phyloP scores from a whole-genome alignment of 73 alveolate genomes.

The Stentor coeruleus region DNA sequence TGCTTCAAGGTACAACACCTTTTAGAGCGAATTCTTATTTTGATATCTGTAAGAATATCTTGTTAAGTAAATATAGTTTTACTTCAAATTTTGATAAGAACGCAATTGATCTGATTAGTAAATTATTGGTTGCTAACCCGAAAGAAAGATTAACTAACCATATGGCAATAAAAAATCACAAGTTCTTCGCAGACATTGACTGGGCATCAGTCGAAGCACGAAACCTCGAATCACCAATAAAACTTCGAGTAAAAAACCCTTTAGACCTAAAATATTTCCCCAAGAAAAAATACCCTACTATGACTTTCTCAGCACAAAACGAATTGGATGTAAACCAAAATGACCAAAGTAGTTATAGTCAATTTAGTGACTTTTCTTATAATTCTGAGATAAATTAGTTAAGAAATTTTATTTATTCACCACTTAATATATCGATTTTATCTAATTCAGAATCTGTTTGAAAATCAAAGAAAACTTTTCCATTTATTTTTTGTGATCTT shows the following conservation, averaged over 20 bases:
- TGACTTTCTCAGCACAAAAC: neutral
- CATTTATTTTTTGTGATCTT: too few relatives aligned
- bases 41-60: slow-evolving; percentile 78
- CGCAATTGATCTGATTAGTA: slow-evolving; percentile 71
- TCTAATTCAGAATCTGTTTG: too few relatives aligned
- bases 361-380: neutral
- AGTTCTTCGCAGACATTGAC: neutral
- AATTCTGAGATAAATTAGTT: neutral
- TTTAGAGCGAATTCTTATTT: slow-evolving; percentile 76
- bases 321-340: neutral
- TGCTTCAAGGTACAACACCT: slow-evolving; percentile 93
- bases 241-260: neutral
- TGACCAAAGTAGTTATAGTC: slow-evolving; percentile 11
- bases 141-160: slow-evolving; percentile 56
- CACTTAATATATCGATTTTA: too few relatives aligned
- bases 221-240: neutral
- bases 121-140: slow-evolving; percentile 66
- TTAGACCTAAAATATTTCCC: neutral
- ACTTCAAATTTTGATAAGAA: slow-evolving; percentile 71
- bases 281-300: neutral
- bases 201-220: neutral
- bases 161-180: neutral
- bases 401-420: too few relatives aligned
- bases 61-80: slow-evolving; percentile 69
- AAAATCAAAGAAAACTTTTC: too few relatives aligned